Evolutionary conservation across 768 basidiomycete genomes (phyloP).

Genomic region (Naganishia randhawae): DNA sequence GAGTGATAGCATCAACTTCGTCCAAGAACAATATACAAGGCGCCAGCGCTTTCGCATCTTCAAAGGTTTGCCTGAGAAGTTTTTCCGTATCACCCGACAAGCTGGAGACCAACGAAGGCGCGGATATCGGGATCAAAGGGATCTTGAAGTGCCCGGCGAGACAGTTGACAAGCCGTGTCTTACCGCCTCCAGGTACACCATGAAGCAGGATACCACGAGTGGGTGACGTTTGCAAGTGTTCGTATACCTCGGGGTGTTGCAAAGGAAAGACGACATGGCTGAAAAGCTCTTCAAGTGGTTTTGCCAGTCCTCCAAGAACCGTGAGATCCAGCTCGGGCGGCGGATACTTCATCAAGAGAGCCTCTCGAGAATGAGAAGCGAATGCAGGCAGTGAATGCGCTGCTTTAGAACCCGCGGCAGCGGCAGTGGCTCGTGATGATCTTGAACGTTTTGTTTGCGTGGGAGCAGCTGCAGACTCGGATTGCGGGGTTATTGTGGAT

Average conservation of each 20-base stretch:
- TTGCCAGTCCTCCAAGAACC: constrained; percentile 80
- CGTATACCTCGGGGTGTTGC: constrained; percentile 89
- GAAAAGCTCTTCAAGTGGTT: constrained; percentile 83
- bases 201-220: constrained; percentile 88
- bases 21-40: constrained; percentile 95
- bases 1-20: constrained; percentile 96
- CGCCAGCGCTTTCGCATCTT: constrained; percentile 89
- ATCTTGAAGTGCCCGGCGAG: constrained; percentile 90
- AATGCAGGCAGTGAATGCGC: constrained; percentile 17
- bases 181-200: constrained; percentile 95
- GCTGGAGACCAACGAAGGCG: constrained; percentile 91
- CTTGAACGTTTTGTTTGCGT: constrained; percentile 27
- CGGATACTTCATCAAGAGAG: constrained; percentile 59
- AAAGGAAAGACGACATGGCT: constrained; percentile 96
- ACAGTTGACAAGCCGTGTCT: constrained; percentile 88
- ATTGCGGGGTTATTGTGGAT: constrained; percentile 15
- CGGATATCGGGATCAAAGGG: constrained; percentile 90
- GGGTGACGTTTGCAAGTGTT: constrained; percentile 85
- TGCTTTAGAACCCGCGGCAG: not conserved
- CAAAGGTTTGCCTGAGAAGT: constrained; percentile 90
- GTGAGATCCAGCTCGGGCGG: constrained; percentile 68
- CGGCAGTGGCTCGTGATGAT: constrained; percentile 20
- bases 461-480: not conserved
- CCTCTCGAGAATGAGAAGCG: constrained; percentile 31
- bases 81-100: constrained; percentile 99